Base-by-base conservation (phyloP, 345 rosid species). In the Carallia pectinifolia region DNA sequence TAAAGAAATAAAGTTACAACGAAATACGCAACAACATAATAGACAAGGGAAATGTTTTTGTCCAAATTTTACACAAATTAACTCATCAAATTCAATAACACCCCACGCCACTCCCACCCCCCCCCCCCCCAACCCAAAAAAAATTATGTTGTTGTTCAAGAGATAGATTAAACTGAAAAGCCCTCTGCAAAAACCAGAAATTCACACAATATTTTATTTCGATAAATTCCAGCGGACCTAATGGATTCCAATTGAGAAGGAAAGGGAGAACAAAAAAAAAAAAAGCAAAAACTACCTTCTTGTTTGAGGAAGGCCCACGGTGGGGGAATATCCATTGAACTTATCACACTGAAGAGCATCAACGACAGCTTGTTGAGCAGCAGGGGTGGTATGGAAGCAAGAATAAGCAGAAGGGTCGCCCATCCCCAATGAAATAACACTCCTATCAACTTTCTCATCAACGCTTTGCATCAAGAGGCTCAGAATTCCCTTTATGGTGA, bases 311-410 rank as follows among this genome's bases (percentile, higher is more conserved):
- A 92, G 97, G 65, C 99, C 97, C 61, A 83, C 89, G 7, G 97
- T 87, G 29, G 99, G 99, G 29, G 99, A 71, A 75, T 95, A 95
- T 56, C 99, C 97, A 84, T 95, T 85, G 79, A 95, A 95, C 65
- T 84, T 90, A 15, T 82, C 76, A 33, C 93, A 95, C 58, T 75
- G 84, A 72, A 95, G 93, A 70, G 97, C 74, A 60, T 86, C 89
- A 37, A 77, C 69, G 68, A 87, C 92, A 77, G 99, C 90, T 66
- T 86, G 75, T 39, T 58, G 80, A 53, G 96, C 92, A 62, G 74
- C 81, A 53, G 76, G 88, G 4, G 97, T 78, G 5, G 97, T 84
- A 18, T 75, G 90, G 71, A 91, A 95, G 76, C 96, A 91, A 16
- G 96, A 84, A 70, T 87, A 83, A 7, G 85, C 88, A 47, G 97